A percentile compares a stretch with the other conserved stretches of the same genome.
phyloP scores from a whole-genome alignment of 306 rosid genomes.

The Pachyrhizus erosus region DNA sequence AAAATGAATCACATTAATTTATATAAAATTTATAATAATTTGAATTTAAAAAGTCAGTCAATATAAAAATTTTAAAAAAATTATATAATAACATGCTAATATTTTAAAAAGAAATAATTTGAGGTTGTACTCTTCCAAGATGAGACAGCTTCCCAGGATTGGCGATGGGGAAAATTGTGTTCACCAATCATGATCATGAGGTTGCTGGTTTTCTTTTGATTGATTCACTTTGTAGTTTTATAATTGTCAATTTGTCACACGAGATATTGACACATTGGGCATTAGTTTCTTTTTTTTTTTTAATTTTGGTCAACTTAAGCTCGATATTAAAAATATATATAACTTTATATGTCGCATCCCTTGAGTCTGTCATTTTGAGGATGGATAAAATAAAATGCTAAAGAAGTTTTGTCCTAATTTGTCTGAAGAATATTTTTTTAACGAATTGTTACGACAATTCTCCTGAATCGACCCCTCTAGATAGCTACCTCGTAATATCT shows the following conservation, averaged over 20 bases:
- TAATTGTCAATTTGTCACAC: background rate
- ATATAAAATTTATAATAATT: too few relatives aligned
- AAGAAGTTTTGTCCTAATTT: background rate
- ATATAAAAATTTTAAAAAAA: too few relatives aligned
- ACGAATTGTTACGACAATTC: background rate
- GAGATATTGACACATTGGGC: background rate
- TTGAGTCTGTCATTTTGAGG: background rate
- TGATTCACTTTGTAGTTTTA: conserved; percentile 36
- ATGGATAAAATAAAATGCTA: background rate
- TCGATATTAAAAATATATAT: background rate
- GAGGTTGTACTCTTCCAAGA: background rate
- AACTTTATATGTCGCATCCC: background rate
- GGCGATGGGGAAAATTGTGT: background rate
- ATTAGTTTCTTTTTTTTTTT: background rate
- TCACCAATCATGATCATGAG: conserved; percentile 25
- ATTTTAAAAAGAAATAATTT: background rate
- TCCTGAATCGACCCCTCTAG: background rate
- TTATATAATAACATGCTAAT: background rate
- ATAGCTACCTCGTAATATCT: background rate
- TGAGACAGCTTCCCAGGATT: background rate
- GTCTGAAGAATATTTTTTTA: background rate
- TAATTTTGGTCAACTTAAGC: conserved; percentile 24
- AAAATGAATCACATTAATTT: too few relatives aligned
- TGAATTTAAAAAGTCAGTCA: too few relatives aligned
- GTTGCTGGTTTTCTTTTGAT: conserved; percentile 22